These are phyloP conservation scores for Luffa acutangula DNA, from an alignment of 306 rosid species.

Conservation along the genomic window DNA sequence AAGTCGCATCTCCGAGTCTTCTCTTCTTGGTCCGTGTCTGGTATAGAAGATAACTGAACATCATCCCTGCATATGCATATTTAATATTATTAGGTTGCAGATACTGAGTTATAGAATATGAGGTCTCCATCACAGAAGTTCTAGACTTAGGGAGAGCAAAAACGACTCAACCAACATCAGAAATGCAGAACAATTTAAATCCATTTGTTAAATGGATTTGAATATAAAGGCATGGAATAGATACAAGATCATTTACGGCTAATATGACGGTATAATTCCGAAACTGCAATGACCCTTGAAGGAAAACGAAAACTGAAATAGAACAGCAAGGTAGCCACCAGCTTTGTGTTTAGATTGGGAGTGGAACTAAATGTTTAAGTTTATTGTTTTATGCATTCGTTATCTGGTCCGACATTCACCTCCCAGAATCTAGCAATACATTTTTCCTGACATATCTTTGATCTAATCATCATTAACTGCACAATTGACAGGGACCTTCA, in stretches of 20 bases:
- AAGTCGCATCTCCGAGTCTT: conserved; percentile 40
- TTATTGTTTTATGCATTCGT: background rate
- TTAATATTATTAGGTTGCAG: background rate
- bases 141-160: background rate
- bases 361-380: background rate
- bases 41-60: conserved; percentile 22
- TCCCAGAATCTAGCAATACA: background rate
- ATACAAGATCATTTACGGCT: background rate
- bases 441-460: background rate
- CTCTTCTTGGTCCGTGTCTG: conserved; percentile 46
- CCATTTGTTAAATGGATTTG: background rate
- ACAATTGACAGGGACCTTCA: background rate
- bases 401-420: background rate
- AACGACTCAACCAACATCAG: background rate
- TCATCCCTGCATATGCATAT: conserved; percentile 28
- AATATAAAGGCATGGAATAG: background rate
- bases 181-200: background rate
- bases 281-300: background rate
- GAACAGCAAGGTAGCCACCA: background rate
- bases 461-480: background rate
- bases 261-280: background rate
- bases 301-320: background rate
- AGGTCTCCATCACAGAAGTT: background rate
- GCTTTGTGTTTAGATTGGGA: background rate
- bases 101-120: background rate